Evolutionary conservation across 352 stramenopile genomes (phyloP).

Genomic region (Phytophthora aleatoria): DNA sequence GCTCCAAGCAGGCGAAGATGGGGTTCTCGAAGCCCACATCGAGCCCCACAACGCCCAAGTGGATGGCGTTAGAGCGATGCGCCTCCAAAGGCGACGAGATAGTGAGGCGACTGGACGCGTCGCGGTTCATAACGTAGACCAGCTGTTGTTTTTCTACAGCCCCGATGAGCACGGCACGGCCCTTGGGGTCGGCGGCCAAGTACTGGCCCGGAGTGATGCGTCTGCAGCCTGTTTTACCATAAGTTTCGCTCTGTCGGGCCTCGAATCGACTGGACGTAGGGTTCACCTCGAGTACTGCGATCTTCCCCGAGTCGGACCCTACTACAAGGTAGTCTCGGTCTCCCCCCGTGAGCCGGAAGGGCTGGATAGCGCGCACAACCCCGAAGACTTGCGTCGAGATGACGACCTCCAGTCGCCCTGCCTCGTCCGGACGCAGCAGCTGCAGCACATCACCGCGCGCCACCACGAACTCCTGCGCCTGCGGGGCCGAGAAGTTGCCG

Average conservation of each 20-base stretch:
- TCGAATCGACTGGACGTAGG: constrained; percentile 71
- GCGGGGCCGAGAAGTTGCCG: constrained; percentile 91
- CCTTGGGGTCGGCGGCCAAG: constrained; percentile 96
- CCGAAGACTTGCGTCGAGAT: constrained; percentile 90
- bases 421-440: constrained; percentile 86
- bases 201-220: constrained; percentile 98
- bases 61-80: constrained; percentile 95
- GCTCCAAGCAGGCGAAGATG: constrained; percentile 97
- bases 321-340: constrained; percentile 97
- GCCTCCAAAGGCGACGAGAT: constrained; percentile 99
- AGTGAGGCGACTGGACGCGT: constrained; percentile 93
- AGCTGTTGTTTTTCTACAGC: constrained; percentile 99
- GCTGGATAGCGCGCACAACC: constrained; percentile 91
- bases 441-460: constrained; percentile 94
- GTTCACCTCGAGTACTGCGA: constrained; percentile 96
- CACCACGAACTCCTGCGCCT: constrained; percentile 96
- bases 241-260: constrained; percentile 94
- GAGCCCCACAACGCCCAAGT: constrained; percentile 94
- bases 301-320: constrained; percentile 95
- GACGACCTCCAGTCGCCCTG: constrained; percentile 76
- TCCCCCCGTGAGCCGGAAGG: constrained; percentile 88
- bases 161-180: constrained; percentile 96
- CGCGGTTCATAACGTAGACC: constrained; percentile 99
- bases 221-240: constrained; percentile 96
- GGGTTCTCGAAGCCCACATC: constrained; percentile 99